Percentiles rank a stretch among this genome's conserved stretches.
These are phyloP conservation scores for Pyropia yezoensis DNA, from an alignment of 23 red algal genomes.

Conservation along the genomic window DNA sequence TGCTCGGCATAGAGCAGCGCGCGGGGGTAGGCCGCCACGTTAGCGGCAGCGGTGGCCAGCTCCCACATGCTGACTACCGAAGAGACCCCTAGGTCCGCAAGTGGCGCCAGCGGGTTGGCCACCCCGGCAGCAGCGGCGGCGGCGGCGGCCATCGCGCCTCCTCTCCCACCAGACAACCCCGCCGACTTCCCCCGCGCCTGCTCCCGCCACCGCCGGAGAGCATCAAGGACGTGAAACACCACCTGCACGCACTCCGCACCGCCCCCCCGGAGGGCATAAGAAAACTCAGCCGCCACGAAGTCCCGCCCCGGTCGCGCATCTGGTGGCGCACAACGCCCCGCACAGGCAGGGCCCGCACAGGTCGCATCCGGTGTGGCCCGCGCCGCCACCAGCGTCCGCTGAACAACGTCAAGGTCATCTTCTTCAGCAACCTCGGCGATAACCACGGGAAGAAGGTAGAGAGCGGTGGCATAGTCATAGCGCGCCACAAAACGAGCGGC, in stretches of 20 bases:
- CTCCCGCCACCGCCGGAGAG: constrained; percentile 42
- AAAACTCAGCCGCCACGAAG: too few species aligned
- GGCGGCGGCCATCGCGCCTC: not conserved
- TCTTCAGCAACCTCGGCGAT: constrained; percentile 3
- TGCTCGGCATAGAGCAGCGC: constrained; percentile 64
- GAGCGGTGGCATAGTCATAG: constrained; percentile 40
- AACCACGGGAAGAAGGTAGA: constrained; percentile 68
- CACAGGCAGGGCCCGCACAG: too few species aligned
- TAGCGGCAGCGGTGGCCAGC: constrained; percentile 50
- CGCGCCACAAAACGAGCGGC: constrained; percentile 27
- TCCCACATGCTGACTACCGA: constrained; percentile 12
- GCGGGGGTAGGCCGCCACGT: constrained; percentile 34
- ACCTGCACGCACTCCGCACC: constrained; percentile 28
- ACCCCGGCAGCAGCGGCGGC: too few species aligned
- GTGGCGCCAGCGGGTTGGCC: constrained; percentile 16
- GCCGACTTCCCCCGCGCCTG: constrained; percentile 3
- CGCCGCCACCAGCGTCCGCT: too few species aligned
- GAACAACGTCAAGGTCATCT: too few species aligned
- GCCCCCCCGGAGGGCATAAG: constrained; percentile 1
- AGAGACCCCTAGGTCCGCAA: constrained; percentile 33
- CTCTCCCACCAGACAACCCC: not conserved
- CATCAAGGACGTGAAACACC: constrained; percentile 59
- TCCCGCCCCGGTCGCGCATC: too few species aligned
- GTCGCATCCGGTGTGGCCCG: too few species aligned
- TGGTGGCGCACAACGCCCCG: too few species aligned